Evolutionary conservation across 2,329 filamentous ascomycete genomes (phyloP), one percentile per base, ranked within the genome.

Genomic region (Metarhizium album): DNA sequence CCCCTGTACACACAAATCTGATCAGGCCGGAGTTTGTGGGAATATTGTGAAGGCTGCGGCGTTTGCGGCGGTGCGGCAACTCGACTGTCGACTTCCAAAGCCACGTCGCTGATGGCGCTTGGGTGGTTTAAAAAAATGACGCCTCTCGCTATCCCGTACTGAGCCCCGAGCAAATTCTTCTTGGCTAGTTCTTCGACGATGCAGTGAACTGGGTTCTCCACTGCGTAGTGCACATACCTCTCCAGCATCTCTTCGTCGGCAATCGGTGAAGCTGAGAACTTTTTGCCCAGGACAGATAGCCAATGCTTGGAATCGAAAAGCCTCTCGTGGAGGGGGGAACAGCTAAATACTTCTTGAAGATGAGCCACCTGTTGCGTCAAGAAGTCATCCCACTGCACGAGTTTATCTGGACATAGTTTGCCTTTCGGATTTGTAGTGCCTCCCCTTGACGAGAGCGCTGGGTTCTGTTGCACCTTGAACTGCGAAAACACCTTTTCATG

Each of bases 181-280:
- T 1, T 1, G 7, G 1, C 27, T 1, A 29, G 1, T 29, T 35
- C 1, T n/a, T 16, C 2, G 2, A 35, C 3, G 1, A 35, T 35
- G 33, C 1, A 4, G 1, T 35, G 33, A 0, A 35, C 33, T n/a
- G 33, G 33, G 1, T 35, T 2, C 11, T 16, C 14, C 4, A 35
- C 11, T 2, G 33, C 33, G 14, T 4, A 4, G 3, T 35, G 33
- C 11, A 35, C 16, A 3, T 14, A 35, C 0, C 2, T 1, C 11
- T 35, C 11, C 9, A 35, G 33, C 33, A 35, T 35, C 3, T 35
- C 16, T 16, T 35, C 33, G 33, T 3, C 16, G 33, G 33, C 33
- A 16, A 35, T 35, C 14, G 33, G 11, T 35, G 11, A 7, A 29
- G 6, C 31, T n/a, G n/a, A n/a, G 9, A 35, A 4, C 14, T 11